Conservation (phyloP, 331 rosid genomes). For the Malus hybrid region DNA sequence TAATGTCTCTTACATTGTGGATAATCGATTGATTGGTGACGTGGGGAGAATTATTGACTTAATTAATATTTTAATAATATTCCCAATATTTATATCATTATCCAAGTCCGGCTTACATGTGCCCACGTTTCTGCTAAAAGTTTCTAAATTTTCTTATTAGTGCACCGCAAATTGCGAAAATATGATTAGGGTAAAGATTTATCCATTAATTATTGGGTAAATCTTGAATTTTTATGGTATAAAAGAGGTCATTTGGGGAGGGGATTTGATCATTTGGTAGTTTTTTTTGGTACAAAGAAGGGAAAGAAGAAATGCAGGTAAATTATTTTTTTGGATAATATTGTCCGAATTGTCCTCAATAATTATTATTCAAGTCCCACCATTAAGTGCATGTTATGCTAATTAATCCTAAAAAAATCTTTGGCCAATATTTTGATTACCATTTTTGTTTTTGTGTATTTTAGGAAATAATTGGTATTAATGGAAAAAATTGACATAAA, state of each 20-base stretch:
- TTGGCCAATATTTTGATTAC: not conserved
- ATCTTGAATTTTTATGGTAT: not conserved
- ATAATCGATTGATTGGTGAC: not conserved
- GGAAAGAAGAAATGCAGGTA: not conserved
- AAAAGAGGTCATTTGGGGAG: not conserved
- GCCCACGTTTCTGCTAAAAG: not conserved
- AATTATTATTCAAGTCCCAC: not conserved
- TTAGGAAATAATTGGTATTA: not conserved
- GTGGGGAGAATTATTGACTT: not conserved
- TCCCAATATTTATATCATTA: not conserved
- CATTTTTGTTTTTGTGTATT: not conserved
- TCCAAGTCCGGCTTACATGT: not conserved
- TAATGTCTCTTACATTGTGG: not conserved
- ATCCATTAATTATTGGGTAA: not conserved
- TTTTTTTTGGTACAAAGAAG: too few relatives aligned
- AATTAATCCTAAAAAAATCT: not conserved
- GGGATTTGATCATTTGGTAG: too few relatives aligned
- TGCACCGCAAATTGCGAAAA: not conserved
- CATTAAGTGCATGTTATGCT: not conserved
- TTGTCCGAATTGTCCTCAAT: not conserved
- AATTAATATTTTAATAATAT: too few relatives aligned
- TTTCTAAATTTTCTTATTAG: not conserved
- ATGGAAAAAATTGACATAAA: not conserved
- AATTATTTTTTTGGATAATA: not conserved
- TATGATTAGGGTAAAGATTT: not conserved